phyloP scores from a whole-genome alignment of 2,329 filamentous ascomycete species.

The Teratosphaeriaceae sp. region DNA sequence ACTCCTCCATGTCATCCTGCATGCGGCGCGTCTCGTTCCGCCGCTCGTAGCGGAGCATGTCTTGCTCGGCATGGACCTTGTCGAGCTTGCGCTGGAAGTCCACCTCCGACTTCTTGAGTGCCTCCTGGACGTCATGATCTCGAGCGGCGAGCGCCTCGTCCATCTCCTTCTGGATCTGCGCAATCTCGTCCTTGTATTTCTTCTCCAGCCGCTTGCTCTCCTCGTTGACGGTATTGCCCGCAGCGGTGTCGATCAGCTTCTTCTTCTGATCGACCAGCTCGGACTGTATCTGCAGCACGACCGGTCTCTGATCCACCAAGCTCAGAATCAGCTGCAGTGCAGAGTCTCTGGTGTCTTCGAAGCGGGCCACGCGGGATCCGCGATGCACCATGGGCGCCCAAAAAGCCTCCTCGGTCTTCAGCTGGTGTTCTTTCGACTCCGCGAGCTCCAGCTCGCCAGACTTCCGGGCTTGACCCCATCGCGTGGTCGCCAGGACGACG shows the following conservation, averaged over 20 bases:
- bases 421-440: constrained; percentile 11
- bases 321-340: constrained; percentile 14
- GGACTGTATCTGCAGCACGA: constrained; percentile 17
- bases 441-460: constrained; percentile 12
- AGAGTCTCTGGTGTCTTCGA: constrained; percentile 10
- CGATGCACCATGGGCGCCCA: constrained; percentile 18
- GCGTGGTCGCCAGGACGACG: constrained; percentile 38
- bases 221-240: constrained; percentile 14
- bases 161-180: constrained; percentile 13
- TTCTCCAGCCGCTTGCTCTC: constrained; percentile 11
- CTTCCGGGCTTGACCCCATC: constrained; percentile 31
- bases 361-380: constrained; percentile 12
- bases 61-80: constrained; percentile 2
- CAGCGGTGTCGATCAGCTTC: constrained; percentile 14
- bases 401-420: constrained; percentile 15
- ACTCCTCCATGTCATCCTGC: neutral
- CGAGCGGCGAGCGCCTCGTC: constrained; percentile 7
- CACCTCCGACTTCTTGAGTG: constrained; percentile 6
- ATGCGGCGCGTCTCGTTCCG: constrained; percentile 1
- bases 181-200: constrained; percentile 12
- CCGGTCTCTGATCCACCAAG: constrained; percentile 7
- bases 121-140: constrained; percentile 12
- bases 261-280: constrained; percentile 20
- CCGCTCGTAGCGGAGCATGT: constrained; percentile 5
- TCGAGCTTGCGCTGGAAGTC: constrained; percentile 6